Conservation (phyloP, 2,329 filamentous ascomycete species). For the Xylaria digitata region DNA sequence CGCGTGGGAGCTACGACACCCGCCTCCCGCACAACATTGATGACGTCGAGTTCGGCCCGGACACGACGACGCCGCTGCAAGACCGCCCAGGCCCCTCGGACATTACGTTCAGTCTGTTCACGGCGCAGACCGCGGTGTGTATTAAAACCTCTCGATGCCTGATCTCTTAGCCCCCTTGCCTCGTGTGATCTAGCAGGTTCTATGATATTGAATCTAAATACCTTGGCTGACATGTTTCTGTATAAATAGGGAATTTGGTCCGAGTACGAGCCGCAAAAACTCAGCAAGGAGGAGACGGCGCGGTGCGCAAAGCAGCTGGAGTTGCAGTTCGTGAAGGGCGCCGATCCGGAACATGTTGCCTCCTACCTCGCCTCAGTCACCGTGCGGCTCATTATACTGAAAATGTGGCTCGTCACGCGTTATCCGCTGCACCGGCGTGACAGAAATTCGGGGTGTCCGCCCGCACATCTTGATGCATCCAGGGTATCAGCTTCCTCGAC, state of each 20-base stretch:
- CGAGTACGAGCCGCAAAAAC: constrained; percentile 49
- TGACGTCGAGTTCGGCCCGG: constrained; percentile 62
- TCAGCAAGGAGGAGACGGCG: constrained; percentile 56
- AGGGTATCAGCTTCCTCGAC: not conserved
- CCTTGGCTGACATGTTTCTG: no score
- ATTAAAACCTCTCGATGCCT: no score
- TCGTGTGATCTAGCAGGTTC: no score
- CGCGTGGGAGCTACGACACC: constrained; percentile 58
- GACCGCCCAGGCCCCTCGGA: constrained; percentile 55
- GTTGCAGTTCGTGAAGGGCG: constrained; percentile 53
- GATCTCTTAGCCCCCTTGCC: no score
- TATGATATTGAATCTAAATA: no score
- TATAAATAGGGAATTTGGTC: constrained; percentile 48
- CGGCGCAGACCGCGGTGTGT: constrained; percentile 52
- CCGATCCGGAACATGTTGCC: constrained; percentile 50
- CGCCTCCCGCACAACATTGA: constrained; percentile 64
- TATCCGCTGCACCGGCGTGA: constrained; percentile 55
- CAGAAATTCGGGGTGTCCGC: not conserved
- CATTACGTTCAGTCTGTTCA: constrained; percentile 56
- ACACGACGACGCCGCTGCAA: constrained; percentile 50
- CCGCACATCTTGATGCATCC: constrained; percentile 27
- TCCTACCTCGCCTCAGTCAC: constrained; percentile 55
- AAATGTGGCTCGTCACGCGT: constrained; percentile 59
- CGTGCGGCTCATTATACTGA: constrained; percentile 58
- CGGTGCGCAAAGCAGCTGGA: constrained; percentile 55